Base-by-base conservation (phyloP, 78 protist species). In the Protostelium mycophagum region DNA sequence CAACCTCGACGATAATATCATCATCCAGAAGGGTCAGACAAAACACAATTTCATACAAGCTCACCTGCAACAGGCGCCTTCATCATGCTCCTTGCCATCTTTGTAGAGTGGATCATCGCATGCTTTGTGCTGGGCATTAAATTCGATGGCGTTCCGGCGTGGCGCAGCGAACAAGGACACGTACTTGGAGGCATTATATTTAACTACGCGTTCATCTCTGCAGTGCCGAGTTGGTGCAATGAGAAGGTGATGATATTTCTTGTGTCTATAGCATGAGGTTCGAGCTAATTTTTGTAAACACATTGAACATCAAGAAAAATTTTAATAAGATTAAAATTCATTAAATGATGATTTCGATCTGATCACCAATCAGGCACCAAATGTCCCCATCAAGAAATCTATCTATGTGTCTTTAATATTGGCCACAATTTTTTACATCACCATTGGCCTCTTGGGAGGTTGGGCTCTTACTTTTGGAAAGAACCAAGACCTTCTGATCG, bases 221-320 rank as follows among this genome's bases (percentile, higher is more conserved):
- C 95, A 1, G 29, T 93, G 35, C 95, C 95, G 38, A 85, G 90
- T 28, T 93, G 95, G 95, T 90, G 89, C 35, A 93, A 93, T 85
- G 95, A 93, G 89, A 31, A 91, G 36, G 35, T 90, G 86, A 85
- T 86, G 16, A 51, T n/a, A n/a, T n/a, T n/a, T n/a, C n/a, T n/a
- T n/a, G n/a, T n/a, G n/a, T n/a, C n/a, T n/a, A n/a, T n/a, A n/a
- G n/a, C n/a, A n/a, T n/a, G n/a, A n/a, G n/a, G n/a, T n/a, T n/a
- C n/a, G n/a, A n/a, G n/a, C n/a, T n/a, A n/a, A n/a, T n/a, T n/a
- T n/a, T n/a, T n/a, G n/a, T n/a, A n/a, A n/a, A n/a, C n/a, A n/a
- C n/a, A n/a, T n/a, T n/a, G n/a, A n/a, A n/a, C n/a, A n/a, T n/a
- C n/a, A n/a, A n/a, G n/a, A n/a, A n/a, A n/a, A n/a, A n/a, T n/a